Percentiles rank a stretch among this genome's conserved stretches.
Conservation (phyloP, 306 rosid species). For the Cicer arietinum region DNA sequence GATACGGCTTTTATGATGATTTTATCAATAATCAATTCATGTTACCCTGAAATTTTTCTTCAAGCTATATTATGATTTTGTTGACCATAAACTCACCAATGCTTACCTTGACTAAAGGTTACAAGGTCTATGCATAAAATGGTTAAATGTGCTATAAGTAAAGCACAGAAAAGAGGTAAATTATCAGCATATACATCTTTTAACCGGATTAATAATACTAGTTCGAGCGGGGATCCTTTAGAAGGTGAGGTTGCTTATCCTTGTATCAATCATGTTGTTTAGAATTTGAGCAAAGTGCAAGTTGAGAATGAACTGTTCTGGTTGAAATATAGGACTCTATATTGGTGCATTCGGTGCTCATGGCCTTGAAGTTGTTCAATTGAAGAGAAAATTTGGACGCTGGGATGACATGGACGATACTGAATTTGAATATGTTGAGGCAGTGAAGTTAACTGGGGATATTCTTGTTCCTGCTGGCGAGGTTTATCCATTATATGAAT, state of each 20-base stretch:
- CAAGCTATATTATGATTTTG: no score
- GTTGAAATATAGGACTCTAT: constrained; percentile 72
- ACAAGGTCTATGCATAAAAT: constrained; percentile 77
- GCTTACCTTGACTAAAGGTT: constrained; percentile 53
- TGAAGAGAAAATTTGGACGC: constrained; percentile 82
- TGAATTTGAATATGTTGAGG: constrained; percentile 93
- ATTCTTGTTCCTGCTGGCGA: constrained; percentile 92
- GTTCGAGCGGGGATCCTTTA: constrained; percentile 75
- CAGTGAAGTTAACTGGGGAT: constrained; percentile 93
- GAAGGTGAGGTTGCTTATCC: constrained; percentile 60
- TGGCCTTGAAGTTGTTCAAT: constrained; percentile 85
- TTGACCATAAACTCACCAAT: constrained; percentile 10
- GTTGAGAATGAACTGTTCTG: constrained; percentile 31
- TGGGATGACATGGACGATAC: constrained; percentile 72
- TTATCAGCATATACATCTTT: constrained; percentile 71
- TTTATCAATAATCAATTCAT: constrained; percentile 18
- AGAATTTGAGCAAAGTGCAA: constrained; percentile 11
- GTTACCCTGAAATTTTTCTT: neutral
- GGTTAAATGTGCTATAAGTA: constrained; percentile 78
- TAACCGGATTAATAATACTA: constrained; percentile 56
- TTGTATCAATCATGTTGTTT: constrained; percentile 13
- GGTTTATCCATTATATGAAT: constrained; percentile 52
- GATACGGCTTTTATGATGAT: constrained; percentile 24
- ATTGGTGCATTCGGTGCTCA: constrained; percentile 92
- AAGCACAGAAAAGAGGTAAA: constrained; percentile 78